Conservation (phyloP, 2,329 filamentous ascomycete genomes). For the Paecilomyces dactylethromorphus region DNA sequence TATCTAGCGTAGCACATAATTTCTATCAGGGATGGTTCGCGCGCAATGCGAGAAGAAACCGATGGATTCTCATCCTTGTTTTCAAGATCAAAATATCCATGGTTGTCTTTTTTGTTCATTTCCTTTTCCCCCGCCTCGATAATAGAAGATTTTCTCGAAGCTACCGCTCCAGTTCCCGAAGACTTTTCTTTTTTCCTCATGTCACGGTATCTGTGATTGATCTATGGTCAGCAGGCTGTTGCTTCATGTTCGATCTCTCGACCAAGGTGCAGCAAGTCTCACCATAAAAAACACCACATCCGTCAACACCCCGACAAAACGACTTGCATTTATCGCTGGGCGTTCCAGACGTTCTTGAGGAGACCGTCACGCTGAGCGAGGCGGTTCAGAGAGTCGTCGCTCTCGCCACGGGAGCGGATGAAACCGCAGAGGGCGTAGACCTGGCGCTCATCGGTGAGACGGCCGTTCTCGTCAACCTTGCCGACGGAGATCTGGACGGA, state of each 20-base stretch:
- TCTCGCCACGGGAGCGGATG: slow-evolving; percentile 96
- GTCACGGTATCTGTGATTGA: slow-evolving; percentile 9
- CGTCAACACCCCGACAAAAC: slow-evolving; percentile 7
- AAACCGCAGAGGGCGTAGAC: slow-evolving; percentile 96
- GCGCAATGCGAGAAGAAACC: not conserved
- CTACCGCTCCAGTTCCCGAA: not conserved
- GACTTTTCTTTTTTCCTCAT: not conserved
- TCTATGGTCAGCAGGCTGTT: not conserved
- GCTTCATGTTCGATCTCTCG: not conserved
- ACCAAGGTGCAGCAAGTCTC: not conserved
- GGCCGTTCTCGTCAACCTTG: slow-evolving; percentile 98
- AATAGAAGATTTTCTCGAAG: not conserved
- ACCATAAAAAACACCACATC: slow-evolving; percentile 10
- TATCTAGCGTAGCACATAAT: not conserved
- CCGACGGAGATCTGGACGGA: slow-evolving; percentile 94
- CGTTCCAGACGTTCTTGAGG: slow-evolving; percentile 95
- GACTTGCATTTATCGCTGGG: slow-evolving; percentile 44
- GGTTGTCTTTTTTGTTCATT: slow-evolving; percentile 7
- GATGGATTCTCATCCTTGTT: not conserved
- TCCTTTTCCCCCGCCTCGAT: not conserved
- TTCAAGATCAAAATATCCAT: not conserved
- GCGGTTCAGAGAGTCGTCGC: slow-evolving; percentile 92
- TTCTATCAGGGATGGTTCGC: not conserved
- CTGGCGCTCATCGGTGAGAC: slow-evolving; percentile 94
- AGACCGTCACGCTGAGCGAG: slow-evolving; percentile 93